Evolutionary conservation across 202 grass and related monocot species (phyloP), one percentile per base, ranked within the genome.

Genomic region (Schoenoplectus tabernaemontani): DNA sequence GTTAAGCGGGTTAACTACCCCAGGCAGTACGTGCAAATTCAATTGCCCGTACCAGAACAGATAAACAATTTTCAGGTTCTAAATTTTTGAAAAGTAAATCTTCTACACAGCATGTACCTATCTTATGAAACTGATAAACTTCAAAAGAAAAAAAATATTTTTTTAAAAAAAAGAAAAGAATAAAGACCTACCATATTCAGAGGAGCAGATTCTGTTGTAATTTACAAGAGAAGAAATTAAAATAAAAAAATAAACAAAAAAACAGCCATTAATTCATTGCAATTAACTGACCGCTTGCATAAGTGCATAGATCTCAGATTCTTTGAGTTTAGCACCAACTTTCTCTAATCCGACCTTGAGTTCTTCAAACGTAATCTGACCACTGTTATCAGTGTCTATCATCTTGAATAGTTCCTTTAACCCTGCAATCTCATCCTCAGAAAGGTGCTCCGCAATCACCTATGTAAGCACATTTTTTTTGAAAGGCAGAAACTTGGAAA

Each of bases 351-450:
- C 96, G 1, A 77, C 88, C 86, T 93, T 99, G 11, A 99, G 92
- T 66, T 99, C 96, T 64, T 99, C 96, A 78, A 84, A 95, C 22
- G 96, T 96, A 88, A 99, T 99, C 17, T 95, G 86, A 0, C 96
- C 96, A 73, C 96, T 99, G 87, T 96, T 95, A 64, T 99, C 91
- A n/a, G 91, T 59, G 83, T 99, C 96, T 23, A 99, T 87, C 96
- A 99, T 99, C 83, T 95, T 95, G 82, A 99, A 99, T 90, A 99
- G 92, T 77, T 99, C 91, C 83, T 95, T 99, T 68, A 99, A 79
- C 22, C 96, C 96, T 43, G 96, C 96, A 7, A 99, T 95, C 82
- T 99, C 96, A 50, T 99, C 96, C 32, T 99, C 96, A 2, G 96
- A 99, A 8, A 99, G 33, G 36, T 81, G 93, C 86, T 99, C 90